A percentile compares a stretch with the other conserved stretches of the same genome.
These are phyloP conservation scores for Rheum nobile DNA, from an alignment of 148 eudicot species.

Conservation along the genomic window DNA sequence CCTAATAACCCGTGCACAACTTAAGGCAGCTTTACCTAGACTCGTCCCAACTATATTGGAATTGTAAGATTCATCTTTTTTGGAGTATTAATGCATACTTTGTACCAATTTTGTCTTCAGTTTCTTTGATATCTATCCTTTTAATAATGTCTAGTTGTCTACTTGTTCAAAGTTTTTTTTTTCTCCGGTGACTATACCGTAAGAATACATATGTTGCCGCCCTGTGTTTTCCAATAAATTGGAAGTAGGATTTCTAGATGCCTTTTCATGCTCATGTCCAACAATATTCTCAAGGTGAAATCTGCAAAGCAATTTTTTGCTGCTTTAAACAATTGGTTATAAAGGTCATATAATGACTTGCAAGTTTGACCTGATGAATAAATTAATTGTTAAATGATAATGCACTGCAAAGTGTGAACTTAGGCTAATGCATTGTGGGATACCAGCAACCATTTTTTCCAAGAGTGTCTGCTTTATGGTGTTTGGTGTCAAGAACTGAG, in stretches of 20 bases:
- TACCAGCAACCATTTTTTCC: background rate
- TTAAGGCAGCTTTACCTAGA: constrained; percentile 82
- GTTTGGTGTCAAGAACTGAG: background rate
- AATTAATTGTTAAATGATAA: background rate
- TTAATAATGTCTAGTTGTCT: background rate
- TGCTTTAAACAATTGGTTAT: background rate
- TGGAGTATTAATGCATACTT: background rate
- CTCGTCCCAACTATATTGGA: constrained; percentile 87
- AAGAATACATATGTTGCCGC: background rate
- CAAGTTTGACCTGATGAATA: background rate
- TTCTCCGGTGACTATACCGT: background rate
- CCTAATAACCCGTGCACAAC: constrained; percentile 59
- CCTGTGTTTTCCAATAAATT: background rate
- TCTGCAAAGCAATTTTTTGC: background rate
- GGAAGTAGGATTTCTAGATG: background rate
- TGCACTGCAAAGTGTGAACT: background rate
- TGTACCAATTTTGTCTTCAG: background rate
- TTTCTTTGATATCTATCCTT: background rate
- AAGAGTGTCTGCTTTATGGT: background rate
- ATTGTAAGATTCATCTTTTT: constrained; percentile 44
- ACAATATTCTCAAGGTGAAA: background rate
- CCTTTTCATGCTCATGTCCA: background rate
- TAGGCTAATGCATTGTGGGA: background rate
- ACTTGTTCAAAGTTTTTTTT: background rate
- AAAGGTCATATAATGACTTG: background rate